These are phyloP conservation scores for Fusarium anguioides DNA, from an alignment of 2,329 filamentous ascomycete species.

Conservation along the genomic window DNA sequence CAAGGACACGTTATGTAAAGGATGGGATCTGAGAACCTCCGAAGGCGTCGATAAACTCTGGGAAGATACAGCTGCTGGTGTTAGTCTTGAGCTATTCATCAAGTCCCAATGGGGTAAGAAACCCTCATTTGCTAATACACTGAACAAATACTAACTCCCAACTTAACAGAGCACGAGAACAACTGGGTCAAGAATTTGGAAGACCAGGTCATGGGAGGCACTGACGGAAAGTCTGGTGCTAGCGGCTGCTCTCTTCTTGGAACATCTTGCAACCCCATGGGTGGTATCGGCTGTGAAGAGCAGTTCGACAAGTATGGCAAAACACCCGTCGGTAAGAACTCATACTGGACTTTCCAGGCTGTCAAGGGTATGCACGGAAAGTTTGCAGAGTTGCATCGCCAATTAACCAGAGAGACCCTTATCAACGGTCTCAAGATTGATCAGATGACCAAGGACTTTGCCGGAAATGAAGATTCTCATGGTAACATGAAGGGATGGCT, in stretches of 20 bases:
- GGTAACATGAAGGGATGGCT: conserved; percentile 8
- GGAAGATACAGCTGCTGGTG: conserved; percentile 5
- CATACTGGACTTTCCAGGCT: conserved; percentile 26
- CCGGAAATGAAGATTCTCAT: neutral
- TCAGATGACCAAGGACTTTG: conserved; percentile 14
- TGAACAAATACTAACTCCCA: fast-evolving
- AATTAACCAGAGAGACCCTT: conserved; percentile 10
- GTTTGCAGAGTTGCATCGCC: conserved; percentile 10
- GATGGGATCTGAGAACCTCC: conserved; percentile 9
- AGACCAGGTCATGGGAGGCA: neutral
- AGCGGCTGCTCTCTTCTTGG: neutral
- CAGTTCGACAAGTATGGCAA: conserved; percentile 17
- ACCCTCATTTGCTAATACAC: fast-evolving
- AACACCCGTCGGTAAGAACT: neutral
- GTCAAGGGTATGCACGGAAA: conserved; percentile 23
- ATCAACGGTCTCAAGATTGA: conserved; percentile 15
- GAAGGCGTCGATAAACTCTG: conserved; percentile 20
- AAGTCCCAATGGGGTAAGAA: conserved; percentile 2
- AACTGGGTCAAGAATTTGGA: conserved; percentile 20
- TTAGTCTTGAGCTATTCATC: conserved; percentile 19
- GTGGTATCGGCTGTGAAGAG: neutral
- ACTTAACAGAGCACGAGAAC: neutral
- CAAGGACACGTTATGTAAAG: conserved; percentile 10
- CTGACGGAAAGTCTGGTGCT: conserved; percentile 5
- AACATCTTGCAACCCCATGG: neutral